Evolutionary conservation across 805 yeast species (phyloP), one percentile per base, ranked within the genome.

Genomic region (Zygoascus flipseniorum): DNA sequence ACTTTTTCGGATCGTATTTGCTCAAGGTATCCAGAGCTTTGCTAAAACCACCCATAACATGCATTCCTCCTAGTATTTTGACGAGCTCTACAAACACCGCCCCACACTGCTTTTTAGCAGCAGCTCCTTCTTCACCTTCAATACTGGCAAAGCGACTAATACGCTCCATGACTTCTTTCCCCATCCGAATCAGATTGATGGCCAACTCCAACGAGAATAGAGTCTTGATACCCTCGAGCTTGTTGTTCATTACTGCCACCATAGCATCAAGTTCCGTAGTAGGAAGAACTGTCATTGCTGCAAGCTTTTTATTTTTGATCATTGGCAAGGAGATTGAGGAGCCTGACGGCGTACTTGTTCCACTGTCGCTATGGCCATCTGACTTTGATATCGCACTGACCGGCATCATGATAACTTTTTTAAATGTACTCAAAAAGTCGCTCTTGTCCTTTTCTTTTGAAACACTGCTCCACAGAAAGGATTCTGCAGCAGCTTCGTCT

Each of bases 161-260:
- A 42, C 89, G 68, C 50, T 80, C 83, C 18, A 87, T 77, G 28
- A 84, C 76, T 10, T 72, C 71, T 56, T 82, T 81, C 5, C 92
- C 92, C 32, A 77, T 78, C 58, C 84, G 86, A 51, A 90, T 72
- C 8, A 87, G 75, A 49, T 79, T 77, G 55, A 87, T 78, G 0
- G 92, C 85, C 47, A 92, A 72, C 63, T 90, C 96, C 48, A 92
- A 78, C 61, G 89, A 86, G 55, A 92, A 83, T 31, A 87, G 79
- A 4, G 83, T 76, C 61, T 85, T 86, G 61, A 93, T 79, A 16
- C 86, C 83, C 58, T 82, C 83, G 56, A 93, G 76, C 58, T 87
- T 87, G 41, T 80, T 83, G 28, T 82, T 81, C 62, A 92, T 74
- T 31, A 90, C 81, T 56, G 86, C 88, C 28, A 89, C 78, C 59